Conservation (phyloP, 257 asterid species). For the Mentha longifolia region DNA sequence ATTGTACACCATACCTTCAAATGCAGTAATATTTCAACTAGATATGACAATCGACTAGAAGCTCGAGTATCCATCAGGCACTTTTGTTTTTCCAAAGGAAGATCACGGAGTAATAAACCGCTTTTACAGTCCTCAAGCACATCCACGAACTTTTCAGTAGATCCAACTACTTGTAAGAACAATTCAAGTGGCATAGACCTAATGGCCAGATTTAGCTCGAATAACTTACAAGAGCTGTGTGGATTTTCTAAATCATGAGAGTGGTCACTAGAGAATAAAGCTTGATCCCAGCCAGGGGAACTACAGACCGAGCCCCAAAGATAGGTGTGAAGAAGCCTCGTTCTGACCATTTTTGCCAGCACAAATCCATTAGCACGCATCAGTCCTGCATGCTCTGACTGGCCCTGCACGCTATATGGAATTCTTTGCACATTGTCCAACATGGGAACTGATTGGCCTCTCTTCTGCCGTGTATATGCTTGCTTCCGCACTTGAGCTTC, state of each 20-base stretch:
- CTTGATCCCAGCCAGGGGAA: slow-evolving; percentile 61
- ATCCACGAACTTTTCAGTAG: slow-evolving; percentile 67
- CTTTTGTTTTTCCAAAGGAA: slow-evolving; percentile 65
- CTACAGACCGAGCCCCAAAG: slow-evolving; percentile 72
- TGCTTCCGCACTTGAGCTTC: slow-evolving; percentile 67
- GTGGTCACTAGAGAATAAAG: slow-evolving; percentile 48
- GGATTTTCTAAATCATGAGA: slow-evolving; percentile 65
- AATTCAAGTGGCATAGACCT: slow-evolving; percentile 84
- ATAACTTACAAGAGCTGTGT: slow-evolving; percentile 70
- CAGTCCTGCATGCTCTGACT: slow-evolving; percentile 58
- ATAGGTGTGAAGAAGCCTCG: slow-evolving; percentile 83
- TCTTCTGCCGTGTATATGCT: slow-evolving; percentile 51
- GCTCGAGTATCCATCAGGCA: slow-evolving; percentile 76
- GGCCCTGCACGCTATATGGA: slow-evolving; percentile 47
- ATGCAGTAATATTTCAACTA: slow-evolving; percentile 74
- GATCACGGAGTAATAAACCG: slow-evolving; percentile 75
- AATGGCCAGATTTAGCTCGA: slow-evolving; percentile 67
- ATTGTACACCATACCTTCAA: slow-evolving; percentile 63
- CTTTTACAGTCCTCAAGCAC: slow-evolving; percentile 67
- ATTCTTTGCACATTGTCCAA: slow-evolving; percentile 74
- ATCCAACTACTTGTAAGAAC: slow-evolving; percentile 87
- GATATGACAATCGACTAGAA: slow-evolving; percentile 71
- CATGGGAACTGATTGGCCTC: slow-evolving; percentile 53
- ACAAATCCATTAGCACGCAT: slow-evolving; percentile 85
- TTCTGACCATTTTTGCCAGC: slow-evolving; percentile 78